phyloP scores from a whole-genome alignment of 1,284 basidiomycete species.

The Kwoniella shivajii region DNA sequence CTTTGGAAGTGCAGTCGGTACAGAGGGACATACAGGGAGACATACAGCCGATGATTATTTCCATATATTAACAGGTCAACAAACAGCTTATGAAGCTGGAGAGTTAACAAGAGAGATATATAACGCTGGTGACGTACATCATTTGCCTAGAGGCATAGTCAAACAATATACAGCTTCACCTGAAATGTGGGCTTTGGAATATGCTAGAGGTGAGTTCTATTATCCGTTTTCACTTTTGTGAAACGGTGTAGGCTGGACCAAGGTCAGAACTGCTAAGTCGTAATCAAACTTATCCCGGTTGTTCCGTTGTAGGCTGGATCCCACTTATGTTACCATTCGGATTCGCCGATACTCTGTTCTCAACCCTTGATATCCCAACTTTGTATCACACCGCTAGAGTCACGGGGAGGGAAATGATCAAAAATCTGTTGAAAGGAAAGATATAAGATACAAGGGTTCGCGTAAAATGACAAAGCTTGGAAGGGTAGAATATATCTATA shows the following conservation, averaged over 20 bases:
- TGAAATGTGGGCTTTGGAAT: slow-evolving; percentile 92
- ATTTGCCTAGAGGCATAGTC: slow-evolving; percentile 74
- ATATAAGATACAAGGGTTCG: no score
- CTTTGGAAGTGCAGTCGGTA: slow-evolving; percentile 93
- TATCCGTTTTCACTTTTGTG: neutral
- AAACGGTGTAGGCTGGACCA: neutral
- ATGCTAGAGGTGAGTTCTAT: slow-evolving; percentile 74
- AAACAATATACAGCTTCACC: slow-evolving; percentile 99
- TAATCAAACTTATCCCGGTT: neutral
- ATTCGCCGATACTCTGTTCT: slow-evolving; percentile 78
- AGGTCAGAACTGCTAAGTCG: neutral
- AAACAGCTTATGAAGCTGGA: slow-evolving; percentile 86
- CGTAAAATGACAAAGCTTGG: no score
- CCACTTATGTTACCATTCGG: slow-evolving; percentile 92
- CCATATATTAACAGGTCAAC: slow-evolving; percentile 88
- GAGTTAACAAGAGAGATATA: slow-evolving; percentile 81
- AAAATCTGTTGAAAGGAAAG: slow-evolving; percentile 81
- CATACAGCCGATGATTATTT: slow-evolving; percentile 95
- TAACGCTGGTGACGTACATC: slow-evolving; percentile 77
- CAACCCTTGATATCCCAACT: slow-evolving; percentile 84
- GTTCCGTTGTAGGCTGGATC: slow-evolving; percentile 70
- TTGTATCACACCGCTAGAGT: slow-evolving; percentile 77
- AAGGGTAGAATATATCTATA: no score
- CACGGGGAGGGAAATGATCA: slow-evolving; percentile 78
- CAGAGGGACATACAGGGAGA: slow-evolving; percentile 91